These are phyloP conservation scores for Excoecaria cochinchinensis DNA, from an alignment of 345 rosid species.

Conservation along the genomic window DNA sequence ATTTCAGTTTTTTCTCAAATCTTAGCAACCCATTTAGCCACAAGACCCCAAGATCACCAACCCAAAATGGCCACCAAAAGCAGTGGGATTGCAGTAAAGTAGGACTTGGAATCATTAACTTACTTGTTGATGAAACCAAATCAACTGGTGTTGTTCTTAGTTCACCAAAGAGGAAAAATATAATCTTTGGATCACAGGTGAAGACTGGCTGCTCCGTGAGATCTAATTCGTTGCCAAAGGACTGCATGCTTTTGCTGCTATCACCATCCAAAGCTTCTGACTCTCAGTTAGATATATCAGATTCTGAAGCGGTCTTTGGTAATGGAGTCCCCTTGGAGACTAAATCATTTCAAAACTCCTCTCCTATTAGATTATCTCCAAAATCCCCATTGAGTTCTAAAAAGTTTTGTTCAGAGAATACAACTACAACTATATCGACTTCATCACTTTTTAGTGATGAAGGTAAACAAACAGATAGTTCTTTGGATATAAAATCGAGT, in stretches of 20 bases:
- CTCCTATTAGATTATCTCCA: constrained; percentile 20
- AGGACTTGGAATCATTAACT: constrained; percentile 57
- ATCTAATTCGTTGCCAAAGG: constrained; percentile 46
- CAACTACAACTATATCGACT: constrained; percentile 19
- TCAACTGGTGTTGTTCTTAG: constrained; percentile 28
- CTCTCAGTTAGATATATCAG: constrained; percentile 9
- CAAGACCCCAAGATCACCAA: constrained; percentile 38
- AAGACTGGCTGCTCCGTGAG: constrained; percentile 33
- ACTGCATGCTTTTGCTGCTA: constrained; percentile 33
- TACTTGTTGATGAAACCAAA: constrained; percentile 33
- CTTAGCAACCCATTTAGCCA: constrained; percentile 50
- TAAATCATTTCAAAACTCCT: constrained; percentile 15
- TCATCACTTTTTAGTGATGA: constrained; percentile 26
- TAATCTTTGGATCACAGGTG: constrained; percentile 54
- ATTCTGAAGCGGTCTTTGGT: constrained; percentile 6
- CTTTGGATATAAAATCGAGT: constrained; percentile 28
- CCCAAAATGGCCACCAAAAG: constrained; percentile 30
- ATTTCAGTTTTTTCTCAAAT: constrained; percentile 46
- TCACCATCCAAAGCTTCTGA: constrained; percentile 20
- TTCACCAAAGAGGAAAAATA: constrained; percentile 38
- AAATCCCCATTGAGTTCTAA: constrained; percentile 21
- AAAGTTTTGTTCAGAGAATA: constrained; percentile 21
- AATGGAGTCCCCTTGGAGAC: constrained; percentile 15
- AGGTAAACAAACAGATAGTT: constrained; percentile 17
- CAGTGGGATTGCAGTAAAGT: constrained; percentile 49